A percentile compares a stretch with the other conserved stretches of the same genome.
Evolutionary conservation across 2,329 filamentous ascomycete genomes (phyloP).

Genomic region (Kalaharituber pfeilii): DNA sequence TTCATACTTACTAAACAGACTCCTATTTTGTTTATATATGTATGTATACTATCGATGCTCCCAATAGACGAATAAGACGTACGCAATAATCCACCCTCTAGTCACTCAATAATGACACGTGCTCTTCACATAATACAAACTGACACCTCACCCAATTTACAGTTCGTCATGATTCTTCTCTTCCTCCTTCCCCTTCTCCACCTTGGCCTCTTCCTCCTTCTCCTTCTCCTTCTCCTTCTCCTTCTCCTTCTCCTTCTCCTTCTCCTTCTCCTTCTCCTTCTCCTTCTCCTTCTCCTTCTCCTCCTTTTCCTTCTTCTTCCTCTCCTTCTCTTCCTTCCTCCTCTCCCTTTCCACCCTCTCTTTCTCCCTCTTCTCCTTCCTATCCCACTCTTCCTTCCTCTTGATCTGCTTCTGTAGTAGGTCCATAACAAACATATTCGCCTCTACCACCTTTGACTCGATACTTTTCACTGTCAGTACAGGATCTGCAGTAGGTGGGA

Average conservation of each 20-base stretch:
- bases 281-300: neutral
- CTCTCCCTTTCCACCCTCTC: neutral
- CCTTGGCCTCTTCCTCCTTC: neutral
- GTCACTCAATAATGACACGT: no score
- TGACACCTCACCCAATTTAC: neutral
- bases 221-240: slow-evolving; percentile 1
- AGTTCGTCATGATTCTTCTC: neutral
- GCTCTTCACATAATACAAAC: no score
- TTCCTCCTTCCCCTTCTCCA: neutral
- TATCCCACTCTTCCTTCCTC: slow-evolving; percentile 6
- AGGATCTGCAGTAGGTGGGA: slow-evolving; percentile 54
- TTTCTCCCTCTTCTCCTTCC: neutral
- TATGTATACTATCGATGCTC: no score
- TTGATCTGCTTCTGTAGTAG: slow-evolving; percentile 11
- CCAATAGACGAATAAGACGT: no score
- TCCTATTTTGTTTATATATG: no score
- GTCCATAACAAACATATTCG: slow-evolving; percentile 8
- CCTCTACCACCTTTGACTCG: slow-evolving; percentile 12
- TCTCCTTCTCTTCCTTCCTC: neutral
- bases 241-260: slow-evolving; percentile 1
- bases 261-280: neutral
- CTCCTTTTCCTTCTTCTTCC: neutral
- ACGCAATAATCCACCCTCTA: no score
- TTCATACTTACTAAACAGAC: no score
- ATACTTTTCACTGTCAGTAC: slow-evolving; percentile 58